A percentile compares a stretch with the other conserved stretches of the same genome.
These are phyloP conservation scores for Alternaria conjuncta DNA, from an alignment of 2,329 filamentous ascomycete genomes.

Conservation along the genomic window DNA sequence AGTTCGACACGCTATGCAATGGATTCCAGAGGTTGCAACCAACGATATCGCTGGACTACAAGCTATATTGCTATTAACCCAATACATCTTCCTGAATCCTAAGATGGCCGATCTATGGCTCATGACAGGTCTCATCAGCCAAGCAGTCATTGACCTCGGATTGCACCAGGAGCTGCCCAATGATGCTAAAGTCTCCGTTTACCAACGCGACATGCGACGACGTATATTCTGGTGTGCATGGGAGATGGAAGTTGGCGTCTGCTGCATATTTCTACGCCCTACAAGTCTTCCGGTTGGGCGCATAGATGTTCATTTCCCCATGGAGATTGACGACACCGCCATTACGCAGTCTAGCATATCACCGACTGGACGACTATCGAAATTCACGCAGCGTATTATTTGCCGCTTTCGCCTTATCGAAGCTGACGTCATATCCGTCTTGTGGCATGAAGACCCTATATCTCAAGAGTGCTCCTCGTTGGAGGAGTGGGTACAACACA, in stretches of 20 bases:
- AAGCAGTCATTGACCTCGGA: slow-evolving; percentile 46
- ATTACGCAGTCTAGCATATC: slow-evolving; percentile 39
- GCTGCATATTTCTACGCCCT: slow-evolving; percentile 41
- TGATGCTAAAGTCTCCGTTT: slow-evolving; percentile 31
- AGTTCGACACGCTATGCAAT: slow-evolving; percentile 45
- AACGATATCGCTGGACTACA: slow-evolving; percentile 46
- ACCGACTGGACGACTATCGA: slow-evolving; percentile 37
- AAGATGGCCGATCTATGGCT: slow-evolving; percentile 48
- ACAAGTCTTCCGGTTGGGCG: slow-evolving; percentile 38
- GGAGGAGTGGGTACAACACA: slow-evolving; percentile 39
- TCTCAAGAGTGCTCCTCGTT: slow-evolving; percentile 31
- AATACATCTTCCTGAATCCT: slow-evolving; percentile 47
- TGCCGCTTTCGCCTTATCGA: slow-evolving; percentile 45
- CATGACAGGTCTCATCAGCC: slow-evolving; percentile 45
- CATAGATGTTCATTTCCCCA: slow-evolving; percentile 41
- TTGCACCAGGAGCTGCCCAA: slow-evolving; percentile 46
- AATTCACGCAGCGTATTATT: slow-evolving; percentile 44
- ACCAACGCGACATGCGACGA: slow-evolving; percentile 47
- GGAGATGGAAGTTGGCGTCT: slow-evolving; percentile 49
- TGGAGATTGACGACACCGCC: slow-evolving; percentile 43
- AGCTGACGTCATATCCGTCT: slow-evolving; percentile 41
- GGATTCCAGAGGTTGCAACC: slow-evolving; percentile 45
- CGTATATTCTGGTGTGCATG: slow-evolving; percentile 48
- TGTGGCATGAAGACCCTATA: slow-evolving; percentile 42
- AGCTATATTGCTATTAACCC: slow-evolving; percentile 43